phyloP scores from a whole-genome alignment of 176 grass and related monocot species.

The Neostapfia colusana region DNA sequence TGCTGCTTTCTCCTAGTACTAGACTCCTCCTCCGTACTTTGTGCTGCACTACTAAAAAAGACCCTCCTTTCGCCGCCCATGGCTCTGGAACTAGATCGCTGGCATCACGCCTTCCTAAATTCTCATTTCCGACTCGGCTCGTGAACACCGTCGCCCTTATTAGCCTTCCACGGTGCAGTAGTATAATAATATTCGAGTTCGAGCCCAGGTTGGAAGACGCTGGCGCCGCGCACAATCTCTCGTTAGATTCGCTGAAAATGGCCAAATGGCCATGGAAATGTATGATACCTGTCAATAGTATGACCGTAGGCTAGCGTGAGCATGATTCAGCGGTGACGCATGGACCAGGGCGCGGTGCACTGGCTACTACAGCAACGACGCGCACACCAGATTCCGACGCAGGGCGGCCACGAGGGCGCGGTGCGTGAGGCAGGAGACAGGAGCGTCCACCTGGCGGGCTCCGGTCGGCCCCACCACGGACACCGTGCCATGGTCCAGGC shows the following conservation, averaged over 20 bases:
- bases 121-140: not conserved
- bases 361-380: not conserved
- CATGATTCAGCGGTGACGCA: not conserved
- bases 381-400: constrained; percentile 11
- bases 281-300: too few species aligned
- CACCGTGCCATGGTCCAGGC: constrained; percentile 39
- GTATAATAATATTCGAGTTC: not conserved
- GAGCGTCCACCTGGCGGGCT: constrained; percentile 25
- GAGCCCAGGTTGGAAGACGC: not conserved
- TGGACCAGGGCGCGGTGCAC: too few species aligned
- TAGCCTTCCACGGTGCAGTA: too few species aligned
- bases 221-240: not conserved
- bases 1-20: not conserved
- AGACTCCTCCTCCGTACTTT: not conserved
- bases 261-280: too few species aligned
- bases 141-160: not conserved
- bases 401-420: constrained; percentile 26
- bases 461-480: constrained; percentile 37
- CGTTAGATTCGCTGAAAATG: not conserved
- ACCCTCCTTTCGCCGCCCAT: not conserved
- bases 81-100: not conserved
- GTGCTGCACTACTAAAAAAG: too few species aligned
- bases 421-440: constrained; percentile 17
- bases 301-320: not conserved
- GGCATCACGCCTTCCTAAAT: not conserved